Conservation (phyloP, 2,329 filamentous ascomycete species). For the Fusarium napiforme region DNA sequence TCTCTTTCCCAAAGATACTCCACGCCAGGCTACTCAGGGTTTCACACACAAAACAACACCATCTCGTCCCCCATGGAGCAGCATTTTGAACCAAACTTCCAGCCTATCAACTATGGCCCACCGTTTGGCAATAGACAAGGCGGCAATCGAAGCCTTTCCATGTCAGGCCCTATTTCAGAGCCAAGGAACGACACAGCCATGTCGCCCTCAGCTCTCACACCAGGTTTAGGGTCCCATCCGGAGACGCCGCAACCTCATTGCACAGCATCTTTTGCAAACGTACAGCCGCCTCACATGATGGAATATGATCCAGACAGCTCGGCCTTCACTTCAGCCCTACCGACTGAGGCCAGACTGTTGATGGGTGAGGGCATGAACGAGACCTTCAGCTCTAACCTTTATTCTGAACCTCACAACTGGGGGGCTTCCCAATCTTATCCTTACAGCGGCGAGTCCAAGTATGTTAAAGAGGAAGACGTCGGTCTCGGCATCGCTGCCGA, state of each 20-base stretch:
- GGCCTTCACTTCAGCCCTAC: constrained; percentile 56
- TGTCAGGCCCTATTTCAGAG: constrained; percentile 34
- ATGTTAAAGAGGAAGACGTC: constrained; percentile 19
- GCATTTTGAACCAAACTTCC: constrained; percentile 39
- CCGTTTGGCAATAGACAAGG: constrained; percentile 2
- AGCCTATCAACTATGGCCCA: constrained; percentile 39
- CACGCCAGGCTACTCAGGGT: constrained; percentile 25
- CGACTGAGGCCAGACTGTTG: constrained; percentile 57
- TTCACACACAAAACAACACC: constrained; percentile 12
- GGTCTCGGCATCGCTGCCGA: background rate
- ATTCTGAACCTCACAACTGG: constrained; percentile 22
- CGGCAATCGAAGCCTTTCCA: constrained; percentile 31
- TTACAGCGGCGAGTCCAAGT: constrained; percentile 21
- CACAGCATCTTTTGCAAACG: constrained; percentile 30
- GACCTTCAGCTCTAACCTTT: constrained; percentile 13
- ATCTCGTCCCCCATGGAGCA: constrained; percentile 32
- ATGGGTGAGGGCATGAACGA: constrained; percentile 29
- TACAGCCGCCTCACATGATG: constrained; percentile 35
- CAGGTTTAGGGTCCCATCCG: constrained; percentile 41
- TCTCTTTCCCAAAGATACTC: constrained; percentile 41
- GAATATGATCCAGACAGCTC: constrained; percentile 44
- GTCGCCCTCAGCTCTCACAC: constrained; percentile 46
- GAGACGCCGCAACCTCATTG: constrained; percentile 35
- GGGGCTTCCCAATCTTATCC: constrained; percentile 3
- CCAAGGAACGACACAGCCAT: constrained; percentile 13